Evolutionary conservation across 129 eudicot genomes (phyloP).

Genomic region (Solidago caesia): DNA sequence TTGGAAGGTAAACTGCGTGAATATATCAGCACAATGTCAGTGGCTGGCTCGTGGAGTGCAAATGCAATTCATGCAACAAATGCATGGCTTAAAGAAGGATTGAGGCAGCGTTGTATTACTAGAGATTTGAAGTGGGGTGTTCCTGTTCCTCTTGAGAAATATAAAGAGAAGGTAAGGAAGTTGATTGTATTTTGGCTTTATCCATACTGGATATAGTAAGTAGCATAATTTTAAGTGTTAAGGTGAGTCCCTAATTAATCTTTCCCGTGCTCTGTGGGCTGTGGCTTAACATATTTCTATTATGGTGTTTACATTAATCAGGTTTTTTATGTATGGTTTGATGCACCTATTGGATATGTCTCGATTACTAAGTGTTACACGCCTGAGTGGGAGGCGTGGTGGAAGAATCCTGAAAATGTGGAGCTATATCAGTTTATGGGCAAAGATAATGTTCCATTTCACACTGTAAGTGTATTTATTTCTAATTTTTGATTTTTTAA

Average conservation of each 20-base stretch:
- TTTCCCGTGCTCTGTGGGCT: neutral
- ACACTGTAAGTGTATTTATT: conserved; percentile 67
- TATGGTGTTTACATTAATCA: conserved; percentile 19
- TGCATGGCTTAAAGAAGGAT: conserved; percentile 97
- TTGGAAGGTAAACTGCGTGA: conserved; percentile 62
- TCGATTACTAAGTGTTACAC: conserved; percentile 93
- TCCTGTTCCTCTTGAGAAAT: conserved; percentile 89
- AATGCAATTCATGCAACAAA: conserved; percentile 91
- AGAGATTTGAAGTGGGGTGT: conserved; percentile 99
- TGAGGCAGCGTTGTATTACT: conserved; percentile 81
- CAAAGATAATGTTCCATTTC: conserved; percentile 97
- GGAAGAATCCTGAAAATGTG: conserved; percentile 98
- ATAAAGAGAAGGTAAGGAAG: conserved; percentile 67
- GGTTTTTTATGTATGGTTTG: conserved; percentile 99
- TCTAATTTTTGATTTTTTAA: neutral
- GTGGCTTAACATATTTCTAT: neutral
- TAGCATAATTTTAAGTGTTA: neutral
- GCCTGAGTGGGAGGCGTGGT: conserved; percentile 96
- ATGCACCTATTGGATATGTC: conserved; percentile 96
- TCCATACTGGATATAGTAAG: neutral
- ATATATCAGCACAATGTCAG: conserved; percentile 66
- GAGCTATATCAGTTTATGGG: conserved; percentile 98
- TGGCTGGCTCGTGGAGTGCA: conserved; percentile 89
- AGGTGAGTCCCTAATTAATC: neutral
- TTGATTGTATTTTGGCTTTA: neutral